phyloP scores from a whole-genome alignment of 345 rosid genomes.

The Atalantia buxifolia region DNA sequence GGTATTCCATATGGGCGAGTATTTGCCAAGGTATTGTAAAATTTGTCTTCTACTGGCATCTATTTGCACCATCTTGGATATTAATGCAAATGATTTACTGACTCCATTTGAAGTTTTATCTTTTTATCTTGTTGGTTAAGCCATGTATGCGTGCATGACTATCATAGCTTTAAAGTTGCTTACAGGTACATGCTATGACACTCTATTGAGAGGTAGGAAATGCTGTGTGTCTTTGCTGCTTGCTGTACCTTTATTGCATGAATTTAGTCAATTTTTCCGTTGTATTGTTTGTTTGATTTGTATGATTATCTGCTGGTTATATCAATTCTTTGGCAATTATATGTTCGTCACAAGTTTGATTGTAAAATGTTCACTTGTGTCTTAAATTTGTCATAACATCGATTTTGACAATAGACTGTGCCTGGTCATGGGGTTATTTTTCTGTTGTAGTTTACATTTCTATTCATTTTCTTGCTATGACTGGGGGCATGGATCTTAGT shows the following conservation, averaged over 20 bases:
- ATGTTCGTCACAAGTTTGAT: background rate
- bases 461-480: background rate
- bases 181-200: slow-evolving; percentile 48
- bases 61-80: slow-evolving; percentile 4
- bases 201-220: slow-evolving; percentile 48
- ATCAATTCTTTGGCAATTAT: slow-evolving; percentile 4
- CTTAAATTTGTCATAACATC: background rate
- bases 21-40: slow-evolving; percentile 17
- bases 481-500: background rate
- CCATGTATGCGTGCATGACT: slow-evolving; percentile 16
- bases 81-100: slow-evolving; percentile 10
- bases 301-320: slow-evolving; percentile 13
- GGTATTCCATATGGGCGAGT: slow-evolving; percentile 14
- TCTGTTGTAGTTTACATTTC: background rate
- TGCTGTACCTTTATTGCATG: slow-evolving; percentile 40
- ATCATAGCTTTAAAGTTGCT: slow-evolving; percentile 44
- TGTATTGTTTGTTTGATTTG: slow-evolving; percentile 23
- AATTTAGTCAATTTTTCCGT: slow-evolving; percentile 43
- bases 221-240: slow-evolving; percentile 53
- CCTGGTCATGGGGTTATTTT: background rate
- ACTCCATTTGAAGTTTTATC: slow-evolving; percentile 13
- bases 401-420: background rate
- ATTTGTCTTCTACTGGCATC: slow-evolving; percentile 16
- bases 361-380: background rate
- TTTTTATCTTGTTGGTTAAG: slow-evolving; percentile 15